A percentile compares a stretch with the other conserved stretches of the same genome.
These are phyloP conservation scores for Geranium brycei DNA, from an alignment of 345 rosid genomes.

Conservation along the genomic window DNA sequence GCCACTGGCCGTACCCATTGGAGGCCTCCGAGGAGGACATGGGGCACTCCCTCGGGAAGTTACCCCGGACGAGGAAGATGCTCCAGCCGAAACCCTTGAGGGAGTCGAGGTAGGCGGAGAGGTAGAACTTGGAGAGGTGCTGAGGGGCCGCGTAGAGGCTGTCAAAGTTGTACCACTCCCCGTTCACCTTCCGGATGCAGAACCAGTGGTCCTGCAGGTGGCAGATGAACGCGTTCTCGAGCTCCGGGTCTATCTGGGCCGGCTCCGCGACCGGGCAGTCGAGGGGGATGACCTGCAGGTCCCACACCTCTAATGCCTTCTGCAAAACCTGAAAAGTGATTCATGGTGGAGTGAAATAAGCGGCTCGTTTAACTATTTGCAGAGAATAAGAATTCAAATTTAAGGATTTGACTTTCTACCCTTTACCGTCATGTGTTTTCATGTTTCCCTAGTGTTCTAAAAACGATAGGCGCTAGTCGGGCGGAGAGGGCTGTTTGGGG, in stretches of 20 bases:
- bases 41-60: constrained; percentile 71
- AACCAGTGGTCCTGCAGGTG: constrained; percentile 97
- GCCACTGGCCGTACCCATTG: constrained; percentile 78
- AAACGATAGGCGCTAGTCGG: no score
- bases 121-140: constrained; percentile 80
- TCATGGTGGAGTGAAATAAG: neutral
- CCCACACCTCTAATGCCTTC: constrained; percentile 94
- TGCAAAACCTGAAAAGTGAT: constrained; percentile 53
- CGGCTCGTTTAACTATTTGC: no score
- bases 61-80: constrained; percentile 80
- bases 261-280: constrained; percentile 84
- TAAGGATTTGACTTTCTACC: no score
- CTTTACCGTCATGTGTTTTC: no score
- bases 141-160: constrained; percentile 82
- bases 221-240: constrained; percentile 74
- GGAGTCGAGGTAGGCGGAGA: constrained; percentile 74
- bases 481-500: no score
- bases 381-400: no score
- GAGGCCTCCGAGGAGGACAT: constrained; percentile 60
- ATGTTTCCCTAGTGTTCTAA: no score
- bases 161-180: constrained; percentile 94
- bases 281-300: constrained; percentile 74
- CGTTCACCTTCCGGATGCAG: constrained; percentile 74
- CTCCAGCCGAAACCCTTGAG: constrained; percentile 87
- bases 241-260: constrained; percentile 82